These are phyloP conservation scores for Coprinopsis cinerea DNA, from an alignment of 768 basidiomycete genomes.

Conservation along the genomic window DNA sequence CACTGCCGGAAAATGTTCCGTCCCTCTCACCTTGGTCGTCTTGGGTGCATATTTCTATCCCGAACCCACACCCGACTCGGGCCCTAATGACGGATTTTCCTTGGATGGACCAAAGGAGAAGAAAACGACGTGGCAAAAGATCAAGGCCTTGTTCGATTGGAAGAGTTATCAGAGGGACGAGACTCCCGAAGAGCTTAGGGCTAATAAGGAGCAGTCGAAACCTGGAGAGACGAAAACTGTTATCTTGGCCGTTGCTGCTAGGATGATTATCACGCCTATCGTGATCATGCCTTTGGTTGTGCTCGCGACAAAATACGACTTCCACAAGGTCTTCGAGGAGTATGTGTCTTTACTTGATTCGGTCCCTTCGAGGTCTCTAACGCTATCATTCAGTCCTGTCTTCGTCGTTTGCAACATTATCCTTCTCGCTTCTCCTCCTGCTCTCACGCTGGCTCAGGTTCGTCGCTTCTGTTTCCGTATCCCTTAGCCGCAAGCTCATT, in stretches of 20 bases:
- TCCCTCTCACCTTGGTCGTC: conserved; percentile 87
- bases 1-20: conserved; percentile 67
- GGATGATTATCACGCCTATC: conserved; percentile 85
- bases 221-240: conserved; percentile 81
- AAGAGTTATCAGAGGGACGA: background rate
- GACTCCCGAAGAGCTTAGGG: background rate
- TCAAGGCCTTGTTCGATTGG: background rate
- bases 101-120: background rate
- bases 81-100: background rate
- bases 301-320: conserved; percentile 49
- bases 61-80: conserved; percentile 21
- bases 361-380: conserved; percentile 3
- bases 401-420: conserved; percentile 84
- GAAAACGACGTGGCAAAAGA: background rate
- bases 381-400: conserved; percentile 53
- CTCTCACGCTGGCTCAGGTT: conserved; percentile 52
- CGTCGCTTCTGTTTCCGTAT: conserved; percentile 4
- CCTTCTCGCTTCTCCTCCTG: conserved; percentile 78
- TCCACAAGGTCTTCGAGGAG: conserved; percentile 69
- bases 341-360: conserved; percentile 36
- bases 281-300: conserved; percentile 74
- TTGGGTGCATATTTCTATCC: conserved; percentile 89
- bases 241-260: conserved; percentile 69
- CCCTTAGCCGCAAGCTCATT: background rate
- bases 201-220: conserved; percentile 15